phyloP scores from a whole-genome alignment of 1,284 basidiomycete genomes.

The Cutaneotrichosporon sp. region DNA sequence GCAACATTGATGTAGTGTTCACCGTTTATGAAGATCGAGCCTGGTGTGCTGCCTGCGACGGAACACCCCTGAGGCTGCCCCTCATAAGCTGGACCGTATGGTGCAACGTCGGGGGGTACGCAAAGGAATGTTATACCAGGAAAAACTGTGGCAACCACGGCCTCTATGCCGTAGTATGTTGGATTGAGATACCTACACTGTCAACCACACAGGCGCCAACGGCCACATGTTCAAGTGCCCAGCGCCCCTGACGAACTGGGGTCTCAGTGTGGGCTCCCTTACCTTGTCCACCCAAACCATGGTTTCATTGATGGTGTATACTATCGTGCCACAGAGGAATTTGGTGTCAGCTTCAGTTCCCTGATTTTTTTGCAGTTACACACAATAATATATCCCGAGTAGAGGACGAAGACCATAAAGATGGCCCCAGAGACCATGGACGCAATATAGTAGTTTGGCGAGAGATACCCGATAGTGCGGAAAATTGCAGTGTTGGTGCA shows the following conservation, averaged over 20 bases:
- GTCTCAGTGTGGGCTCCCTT: no score
- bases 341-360: not conserved
- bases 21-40: slow-evolving; percentile 7
- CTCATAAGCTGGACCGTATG: slow-evolving; percentile 42
- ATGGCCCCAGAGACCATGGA: slow-evolving; percentile 39
- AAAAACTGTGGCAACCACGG: slow-evolving; percentile 49
- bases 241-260: no score
- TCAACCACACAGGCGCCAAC: not conserved
- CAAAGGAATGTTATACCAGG: slow-evolving; percentile 44
- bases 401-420: slow-evolving; percentile 31
- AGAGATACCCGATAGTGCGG: slow-evolving; percentile 38
- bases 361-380: not conserved
- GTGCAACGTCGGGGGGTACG: slow-evolving; percentile 41
- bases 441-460: slow-evolving; percentile 39
- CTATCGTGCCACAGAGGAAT: no score
- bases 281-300: slow-evolving; percentile 14
- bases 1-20: slow-evolving; percentile 42
- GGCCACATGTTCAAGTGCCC: no score
- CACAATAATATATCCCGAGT: slow-evolving; percentile 38
- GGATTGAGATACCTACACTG: slow-evolving; percentile 27
- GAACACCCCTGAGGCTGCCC: slow-evolving; percentile 38
- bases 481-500: slow-evolving; percentile 34
- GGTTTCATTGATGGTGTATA: slow-evolving; percentile 37
- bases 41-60: slow-evolving; percentile 40
- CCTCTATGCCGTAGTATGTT: slow-evolving; percentile 35